These are phyloP conservation scores for Alternaria dauci DNA, from an alignment of 2,329 filamentous ascomycete species.

Conservation along the genomic window DNA sequence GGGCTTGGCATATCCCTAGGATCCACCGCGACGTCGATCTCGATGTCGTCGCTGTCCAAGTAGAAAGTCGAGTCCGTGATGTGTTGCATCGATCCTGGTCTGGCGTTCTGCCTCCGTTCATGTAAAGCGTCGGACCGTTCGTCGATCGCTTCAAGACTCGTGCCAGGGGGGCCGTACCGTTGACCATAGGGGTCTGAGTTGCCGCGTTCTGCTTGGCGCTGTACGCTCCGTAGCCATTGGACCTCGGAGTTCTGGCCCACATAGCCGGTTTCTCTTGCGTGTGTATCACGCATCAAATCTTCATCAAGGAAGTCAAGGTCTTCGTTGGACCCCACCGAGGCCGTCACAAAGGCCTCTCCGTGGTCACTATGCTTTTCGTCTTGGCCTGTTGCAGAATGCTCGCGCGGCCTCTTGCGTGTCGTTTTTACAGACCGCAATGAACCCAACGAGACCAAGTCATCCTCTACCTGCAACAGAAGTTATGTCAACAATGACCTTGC, in stretches of 20 bases:
- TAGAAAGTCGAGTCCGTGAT: constrained; percentile 47
- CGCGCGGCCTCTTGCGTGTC: constrained; percentile 28
- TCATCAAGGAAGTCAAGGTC: constrained; percentile 42
- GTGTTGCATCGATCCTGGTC: constrained; percentile 19
- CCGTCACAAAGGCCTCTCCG: constrained; percentile 34
- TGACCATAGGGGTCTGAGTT: constrained; percentile 16
- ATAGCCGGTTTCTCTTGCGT: constrained; percentile 45
- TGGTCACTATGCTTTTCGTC: neutral
- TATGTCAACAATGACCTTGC: neutral
- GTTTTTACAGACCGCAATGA: constrained; percentile 5
- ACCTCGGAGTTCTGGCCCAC: constrained; percentile 47
- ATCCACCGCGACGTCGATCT: constrained; percentile 34
- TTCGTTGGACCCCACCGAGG: constrained; percentile 41
- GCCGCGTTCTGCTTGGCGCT: constrained; percentile 28
- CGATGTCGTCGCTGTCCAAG: constrained; percentile 42
- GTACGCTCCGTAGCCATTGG: constrained; percentile 45
- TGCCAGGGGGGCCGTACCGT: constrained; percentile 33
- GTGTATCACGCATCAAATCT: constrained; percentile 38
- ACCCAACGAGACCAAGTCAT: constrained; percentile 22
- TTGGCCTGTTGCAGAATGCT: neutral
- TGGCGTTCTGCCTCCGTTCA: constrained; percentile 21
- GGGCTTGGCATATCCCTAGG: constrained; percentile 45
- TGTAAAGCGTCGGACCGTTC: constrained; percentile 31
- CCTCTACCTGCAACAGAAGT: constrained; percentile 23
- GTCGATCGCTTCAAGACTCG: constrained; percentile 13